Evolutionary conservation across 225 moss, liverwort and hornwort species (phyloP).

Genomic region (Polytrichum commune): DNA sequence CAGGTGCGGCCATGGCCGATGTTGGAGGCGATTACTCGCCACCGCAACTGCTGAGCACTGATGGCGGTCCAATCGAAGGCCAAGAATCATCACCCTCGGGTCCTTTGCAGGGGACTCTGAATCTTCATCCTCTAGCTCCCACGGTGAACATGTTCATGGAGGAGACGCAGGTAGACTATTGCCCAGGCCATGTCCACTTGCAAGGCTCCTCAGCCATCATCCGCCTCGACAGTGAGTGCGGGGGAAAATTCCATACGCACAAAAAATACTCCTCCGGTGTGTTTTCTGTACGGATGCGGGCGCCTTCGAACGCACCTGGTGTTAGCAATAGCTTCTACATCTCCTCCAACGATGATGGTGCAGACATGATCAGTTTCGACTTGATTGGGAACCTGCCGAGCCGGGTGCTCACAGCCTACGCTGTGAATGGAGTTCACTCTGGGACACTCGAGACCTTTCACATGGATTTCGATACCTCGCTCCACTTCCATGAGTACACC

Average conservation of each 20-base stretch:
- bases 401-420: slow-evolving; percentile 50
- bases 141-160: slow-evolving; percentile 15
- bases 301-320: slow-evolving; percentile 25
- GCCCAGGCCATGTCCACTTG: slow-evolving; percentile 33
- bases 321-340: slow-evolving; percentile 63
- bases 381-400: slow-evolving; percentile 48
- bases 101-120: not conserved
- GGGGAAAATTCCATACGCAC: slow-evolving; percentile 50
- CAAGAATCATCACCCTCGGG: not conserved
- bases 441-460: slow-evolving; percentile 40
- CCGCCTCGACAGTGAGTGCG: slow-evolving; percentile 39
- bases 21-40: not conserved
- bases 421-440: slow-evolving; percentile 41
- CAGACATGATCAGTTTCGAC: slow-evolving; percentile 56
- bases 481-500: slow-evolving; percentile 43
- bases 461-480: slow-evolving; percentile 46
- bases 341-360: slow-evolving; percentile 40
- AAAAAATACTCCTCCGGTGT: slow-evolving; percentile 38
- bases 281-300: slow-evolving; percentile 39
- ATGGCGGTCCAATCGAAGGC: not conserved
- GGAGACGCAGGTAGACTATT: slow-evolving; percentile 47
- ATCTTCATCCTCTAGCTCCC: slow-evolving; percentile 1
- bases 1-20: not conserved
- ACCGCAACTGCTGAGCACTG: not conserved
- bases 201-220: slow-evolving; percentile 20